These are phyloP conservation scores for Spinacia oleracea DNA, from an alignment of 179 eudicot genomes.

Conservation along the genomic window DNA sequence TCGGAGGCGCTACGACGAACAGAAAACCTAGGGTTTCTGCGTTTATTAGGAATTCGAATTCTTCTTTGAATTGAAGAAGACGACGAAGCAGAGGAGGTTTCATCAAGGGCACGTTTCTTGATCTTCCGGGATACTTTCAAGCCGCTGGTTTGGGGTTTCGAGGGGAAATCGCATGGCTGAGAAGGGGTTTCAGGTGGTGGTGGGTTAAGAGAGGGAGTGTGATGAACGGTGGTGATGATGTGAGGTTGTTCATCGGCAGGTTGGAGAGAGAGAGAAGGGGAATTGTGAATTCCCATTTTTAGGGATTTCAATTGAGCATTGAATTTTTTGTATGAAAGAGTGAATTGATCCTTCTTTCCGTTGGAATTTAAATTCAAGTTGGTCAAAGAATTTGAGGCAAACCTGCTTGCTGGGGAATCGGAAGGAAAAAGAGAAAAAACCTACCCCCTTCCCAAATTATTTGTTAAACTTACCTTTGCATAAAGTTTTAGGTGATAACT, in stretches of 20 bases:
- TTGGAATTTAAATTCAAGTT: not conserved
- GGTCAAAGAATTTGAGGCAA: too few species aligned
- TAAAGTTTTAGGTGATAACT: too few species aligned
- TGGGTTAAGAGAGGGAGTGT: not conserved
- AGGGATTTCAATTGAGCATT: not conserved
- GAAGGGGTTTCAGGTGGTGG: not conserved
- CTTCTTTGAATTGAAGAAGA: slow-evolving; percentile 41
- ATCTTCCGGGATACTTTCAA: slow-evolving; percentile 18
- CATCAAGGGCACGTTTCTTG: slow-evolving; percentile 24
- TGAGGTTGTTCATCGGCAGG: not conserved
- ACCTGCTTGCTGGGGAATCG: too few species aligned
- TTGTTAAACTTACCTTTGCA: too few species aligned
- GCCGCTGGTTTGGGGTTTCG: slow-evolving; percentile 26
- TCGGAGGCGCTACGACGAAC: slow-evolving; percentile 32
- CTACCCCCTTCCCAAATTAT: too few species aligned
- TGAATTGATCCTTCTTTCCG: not conserved
- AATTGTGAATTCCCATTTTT: not conserved
- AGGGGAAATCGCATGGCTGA: slow-evolving; percentile 16
- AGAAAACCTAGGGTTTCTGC: slow-evolving; percentile 44
- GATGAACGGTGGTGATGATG: slow-evolving; percentile 14
- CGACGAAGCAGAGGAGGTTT: slow-evolving; percentile 23
- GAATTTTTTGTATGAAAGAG: not conserved
- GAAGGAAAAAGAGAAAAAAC: too few species aligned
- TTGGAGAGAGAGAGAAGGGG: not conserved
- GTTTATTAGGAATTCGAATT: slow-evolving; percentile 31